Conservation (phyloP, 169 alveolate species). For the Plasmodium reichenowi region DNA sequence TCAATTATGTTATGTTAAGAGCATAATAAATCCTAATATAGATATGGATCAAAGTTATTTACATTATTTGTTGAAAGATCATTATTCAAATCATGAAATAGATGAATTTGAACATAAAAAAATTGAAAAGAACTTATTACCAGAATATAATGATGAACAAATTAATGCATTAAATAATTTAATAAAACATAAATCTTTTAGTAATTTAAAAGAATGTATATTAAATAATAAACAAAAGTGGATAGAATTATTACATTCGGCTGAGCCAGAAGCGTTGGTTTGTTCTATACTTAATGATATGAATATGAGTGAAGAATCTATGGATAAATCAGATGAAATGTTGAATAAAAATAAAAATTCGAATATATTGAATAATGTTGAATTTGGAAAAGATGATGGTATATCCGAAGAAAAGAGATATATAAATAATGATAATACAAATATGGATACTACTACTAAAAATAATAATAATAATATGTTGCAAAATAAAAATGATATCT, state of each 20-base stretch:
- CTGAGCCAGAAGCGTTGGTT: conserved; percentile 71
- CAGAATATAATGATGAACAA: conserved; percentile 74
- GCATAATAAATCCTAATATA: conserved; percentile 39
- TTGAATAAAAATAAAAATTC: background rate
- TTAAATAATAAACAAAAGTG: conserved; percentile 49
- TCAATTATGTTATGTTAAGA: conserved; percentile 64
- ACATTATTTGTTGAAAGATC: conserved; percentile 74
- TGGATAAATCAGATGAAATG: background rate
- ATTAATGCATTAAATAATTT: conserved; percentile 39
- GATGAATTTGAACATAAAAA: conserved; percentile 1
- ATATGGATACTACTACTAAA: no score
- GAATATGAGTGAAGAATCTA: background rate
- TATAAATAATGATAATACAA: no score
- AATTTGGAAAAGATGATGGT: conserved; percentile 18
- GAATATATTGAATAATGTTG: background rate
- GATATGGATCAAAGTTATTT: conserved; percentile 10
- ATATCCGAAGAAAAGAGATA: no score
- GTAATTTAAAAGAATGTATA: conserved; percentile 40
- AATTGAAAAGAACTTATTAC: conserved; percentile 39
- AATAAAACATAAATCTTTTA: conserved; percentile 35
- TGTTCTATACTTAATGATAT: conserved; percentile 28
- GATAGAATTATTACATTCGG: conserved; percentile 55
- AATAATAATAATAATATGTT: background rate
- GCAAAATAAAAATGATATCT: conserved; percentile 21
- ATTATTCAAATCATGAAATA: conserved; percentile 64